These are phyloP conservation scores for Marchantia polymorpha DNA, from an alignment of 225 moss, liverwort and hornwort genomes.

Conservation along the genomic window DNA sequence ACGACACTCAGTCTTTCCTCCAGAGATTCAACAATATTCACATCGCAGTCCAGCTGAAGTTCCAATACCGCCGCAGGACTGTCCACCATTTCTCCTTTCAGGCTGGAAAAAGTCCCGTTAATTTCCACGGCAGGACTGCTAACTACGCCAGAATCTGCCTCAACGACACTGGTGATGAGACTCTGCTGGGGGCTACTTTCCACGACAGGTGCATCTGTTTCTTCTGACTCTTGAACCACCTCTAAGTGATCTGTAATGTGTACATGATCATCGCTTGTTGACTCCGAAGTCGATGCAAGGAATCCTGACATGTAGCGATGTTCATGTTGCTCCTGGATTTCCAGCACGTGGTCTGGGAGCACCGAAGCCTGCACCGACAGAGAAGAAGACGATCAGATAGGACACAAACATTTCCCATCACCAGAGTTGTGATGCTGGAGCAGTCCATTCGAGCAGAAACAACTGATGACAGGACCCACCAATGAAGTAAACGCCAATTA, in stretches of 20 bases:
- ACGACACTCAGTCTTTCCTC: neutral
- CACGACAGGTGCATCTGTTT: neutral
- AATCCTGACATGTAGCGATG: neutral
- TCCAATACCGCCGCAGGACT: neutral
- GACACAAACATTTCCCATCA: no score
- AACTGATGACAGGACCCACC: no score
- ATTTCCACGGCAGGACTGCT: no score
- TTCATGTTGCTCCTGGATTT: neutral
- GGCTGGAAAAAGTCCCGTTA: neutral
- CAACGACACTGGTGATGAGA: neutral
- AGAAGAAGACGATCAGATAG: no score
- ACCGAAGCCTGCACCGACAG: slow-evolving; percentile 27
- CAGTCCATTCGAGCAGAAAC: no score
- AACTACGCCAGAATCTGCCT: neutral
- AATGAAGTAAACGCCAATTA: no score
- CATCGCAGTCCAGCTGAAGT: neutral
- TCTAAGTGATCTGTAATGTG: neutral
- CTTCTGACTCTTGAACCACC: neutral
- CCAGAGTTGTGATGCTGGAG: no score
- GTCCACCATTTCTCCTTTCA: slow-evolving; percentile 3
- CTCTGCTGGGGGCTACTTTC: neutral
- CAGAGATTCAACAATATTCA: neutral
- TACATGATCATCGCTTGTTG: neutral
- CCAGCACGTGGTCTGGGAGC: slow-evolving; percentile 16
- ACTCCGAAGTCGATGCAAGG: neutral